These are phyloP conservation scores for Keithomyces neogunnii DNA, from an alignment of 2,329 filamentous ascomycete species.

Conservation along the genomic window DNA sequence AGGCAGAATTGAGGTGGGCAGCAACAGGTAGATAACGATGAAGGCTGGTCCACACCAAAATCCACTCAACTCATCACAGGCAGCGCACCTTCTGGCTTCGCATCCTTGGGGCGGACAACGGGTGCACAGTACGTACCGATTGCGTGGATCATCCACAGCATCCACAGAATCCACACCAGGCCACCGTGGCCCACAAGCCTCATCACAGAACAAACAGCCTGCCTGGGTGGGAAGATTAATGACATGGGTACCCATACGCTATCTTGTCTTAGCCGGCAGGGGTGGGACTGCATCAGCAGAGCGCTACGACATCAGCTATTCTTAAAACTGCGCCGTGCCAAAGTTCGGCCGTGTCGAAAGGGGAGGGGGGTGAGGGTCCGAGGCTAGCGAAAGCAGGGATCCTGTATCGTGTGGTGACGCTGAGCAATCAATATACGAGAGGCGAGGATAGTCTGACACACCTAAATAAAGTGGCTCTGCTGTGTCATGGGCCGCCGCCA, in stretches of 20 bases:
- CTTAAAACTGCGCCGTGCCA: conserved; percentile 25
- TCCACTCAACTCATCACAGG: background rate
- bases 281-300: conserved; percentile 8
- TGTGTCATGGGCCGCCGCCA: conserved; percentile 19
- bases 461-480: conserved; percentile 32
- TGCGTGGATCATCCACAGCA: conserved; percentile 29
- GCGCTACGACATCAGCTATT: conserved; percentile 34
- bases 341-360: conserved; percentile 21
- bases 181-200: conserved; percentile 16
- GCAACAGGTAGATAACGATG: conserved; percentile 17
- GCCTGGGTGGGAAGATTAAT: conserved; percentile 23
- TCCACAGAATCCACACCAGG: conserved; percentile 15
- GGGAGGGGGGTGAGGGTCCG: conserved; percentile 1
- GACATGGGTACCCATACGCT: conserved; percentile 18
- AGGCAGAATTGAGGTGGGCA: conserved; percentile 14
- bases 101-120: conserved; percentile 1
- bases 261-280: conserved; percentile 22
- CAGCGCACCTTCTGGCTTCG: background rate
- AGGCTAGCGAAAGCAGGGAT: conserved; percentile 21
- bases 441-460: conserved; percentile 43
- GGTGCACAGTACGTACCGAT: conserved; percentile 14
- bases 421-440: conserved; percentile 44
- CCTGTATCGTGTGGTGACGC: conserved; percentile 30
- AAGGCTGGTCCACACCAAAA: conserved; percentile 4
- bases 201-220: conserved; percentile 20